phyloP scores from a whole-genome alignment of 2,329 filamentous ascomycete species.

The Colletotrichum acutatum region DNA sequence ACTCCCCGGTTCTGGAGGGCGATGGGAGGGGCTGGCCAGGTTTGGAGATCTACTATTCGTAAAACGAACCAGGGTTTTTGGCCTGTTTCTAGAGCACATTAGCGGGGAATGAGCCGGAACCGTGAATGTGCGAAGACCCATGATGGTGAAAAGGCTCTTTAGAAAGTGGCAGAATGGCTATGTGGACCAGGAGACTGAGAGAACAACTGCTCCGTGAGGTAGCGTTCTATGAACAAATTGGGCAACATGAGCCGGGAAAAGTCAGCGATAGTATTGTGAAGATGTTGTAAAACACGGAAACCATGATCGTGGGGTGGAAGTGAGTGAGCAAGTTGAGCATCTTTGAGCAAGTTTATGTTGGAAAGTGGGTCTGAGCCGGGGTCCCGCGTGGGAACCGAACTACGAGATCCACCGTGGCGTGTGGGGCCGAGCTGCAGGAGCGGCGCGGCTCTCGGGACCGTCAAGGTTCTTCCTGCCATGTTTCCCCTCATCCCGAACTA shows the following conservation, averaged over 20 bases:
- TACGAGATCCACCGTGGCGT: not conserved
- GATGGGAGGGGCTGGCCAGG: not conserved
- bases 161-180: not conserved
- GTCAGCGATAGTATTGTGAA: not conserved
- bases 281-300: not conserved
- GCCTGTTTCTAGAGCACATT: not conserved
- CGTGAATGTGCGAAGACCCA: not conserved
- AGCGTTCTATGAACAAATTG: too few relatives aligned
- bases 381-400: not conserved
- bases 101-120: not conserved
- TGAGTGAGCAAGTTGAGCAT: conserved; percentile 43
- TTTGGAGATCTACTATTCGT: not conserved
- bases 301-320: not conserved
- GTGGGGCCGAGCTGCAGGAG: not conserved
- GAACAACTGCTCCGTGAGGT: not conserved
- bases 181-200: not conserved
- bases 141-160: not conserved
- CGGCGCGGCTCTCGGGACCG: conserved; percentile 16
- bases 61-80: not conserved
- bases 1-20: not conserved
- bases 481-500: not conserved
- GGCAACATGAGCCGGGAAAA: too few relatives aligned
- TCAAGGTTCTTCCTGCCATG: not conserved
- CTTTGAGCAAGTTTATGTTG: conserved; percentile 49
- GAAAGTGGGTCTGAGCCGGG: conserved; percentile 18